Evolutionary conservation across 2,329 filamentous ascomycete genomes (phyloP).

Genomic region (Trichoderma atrobrunneum): DNA sequence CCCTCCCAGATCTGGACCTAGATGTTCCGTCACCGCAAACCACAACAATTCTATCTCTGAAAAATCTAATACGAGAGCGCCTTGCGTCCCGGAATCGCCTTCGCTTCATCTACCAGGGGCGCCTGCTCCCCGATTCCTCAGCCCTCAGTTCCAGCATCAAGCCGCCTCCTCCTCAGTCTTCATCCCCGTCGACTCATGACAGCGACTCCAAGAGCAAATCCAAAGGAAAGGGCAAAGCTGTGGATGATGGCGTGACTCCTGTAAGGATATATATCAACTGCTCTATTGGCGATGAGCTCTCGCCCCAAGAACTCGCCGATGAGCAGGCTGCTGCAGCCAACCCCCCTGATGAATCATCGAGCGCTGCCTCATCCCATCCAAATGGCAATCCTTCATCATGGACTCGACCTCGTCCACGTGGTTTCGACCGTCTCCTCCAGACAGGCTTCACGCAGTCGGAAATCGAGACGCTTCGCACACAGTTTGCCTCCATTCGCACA

Average conservation of each 20-base stretch:
- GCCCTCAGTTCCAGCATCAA: constrained; percentile 68
- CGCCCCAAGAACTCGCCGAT: constrained; percentile 62
- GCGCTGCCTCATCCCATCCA: constrained; percentile 38
- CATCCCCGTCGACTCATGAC: constrained; percentile 32
- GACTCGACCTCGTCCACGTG: constrained; percentile 49
- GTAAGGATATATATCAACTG: constrained; percentile 84
- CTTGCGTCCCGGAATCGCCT: constrained; percentile 70
- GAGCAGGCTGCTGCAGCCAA: constrained; percentile 54
- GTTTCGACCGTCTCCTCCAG: constrained; percentile 81
- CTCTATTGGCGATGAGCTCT: constrained; percentile 76
- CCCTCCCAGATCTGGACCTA: constrained; percentile 78
- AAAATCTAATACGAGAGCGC: constrained; percentile 73
- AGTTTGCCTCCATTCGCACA: constrained; percentile 83
- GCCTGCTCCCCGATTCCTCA: constrained; percentile 72
- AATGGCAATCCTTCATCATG: constrained; percentile 25
- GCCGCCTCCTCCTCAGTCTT: constrained; percentile 56
- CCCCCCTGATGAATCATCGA: constrained; percentile 43
- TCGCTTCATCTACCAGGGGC: constrained; percentile 86
- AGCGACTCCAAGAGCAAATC: constrained; percentile 43
- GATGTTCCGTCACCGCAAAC: constrained; percentile 65
- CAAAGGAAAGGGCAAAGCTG: constrained; percentile 45
- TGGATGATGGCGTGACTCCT: constrained; percentile 41
- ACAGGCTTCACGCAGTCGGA: constrained; percentile 82
- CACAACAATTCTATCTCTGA: constrained; percentile 75
- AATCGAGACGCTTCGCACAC: constrained; percentile 77